A percentile compares a stretch with the other conserved stretches of the same genome.
Conservation (phyloP, 495 filamentous ascomycete genomes). For the Bacidia gigantensis region DNA sequence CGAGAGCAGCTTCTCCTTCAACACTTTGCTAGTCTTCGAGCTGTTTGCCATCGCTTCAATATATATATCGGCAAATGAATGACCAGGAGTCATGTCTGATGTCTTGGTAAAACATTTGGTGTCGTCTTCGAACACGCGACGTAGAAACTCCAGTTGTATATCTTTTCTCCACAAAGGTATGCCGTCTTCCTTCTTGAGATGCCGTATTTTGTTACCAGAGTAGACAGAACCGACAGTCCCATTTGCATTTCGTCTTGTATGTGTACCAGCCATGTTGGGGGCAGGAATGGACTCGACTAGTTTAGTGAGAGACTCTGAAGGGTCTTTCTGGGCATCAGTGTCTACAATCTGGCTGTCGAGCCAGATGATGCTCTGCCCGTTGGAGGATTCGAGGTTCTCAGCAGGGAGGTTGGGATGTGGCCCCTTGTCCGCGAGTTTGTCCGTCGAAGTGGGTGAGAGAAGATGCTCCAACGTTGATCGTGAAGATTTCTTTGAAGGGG, state of each 20-base stretch:
- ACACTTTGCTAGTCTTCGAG: conserved; percentile 96
- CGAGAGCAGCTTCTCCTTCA: conserved; percentile 89
- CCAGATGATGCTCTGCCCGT: conserved; percentile 7
- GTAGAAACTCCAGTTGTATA: conserved; percentile 93
- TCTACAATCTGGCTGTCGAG: conserved; percentile 9
- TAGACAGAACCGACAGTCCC: conserved; percentile 55
- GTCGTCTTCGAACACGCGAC: conserved; percentile 77
- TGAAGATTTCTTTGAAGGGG: background rate
- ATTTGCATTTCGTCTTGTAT: conserved; percentile 51
- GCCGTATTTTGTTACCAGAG: conserved; percentile 84
- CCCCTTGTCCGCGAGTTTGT: background rate
- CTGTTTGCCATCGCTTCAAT: conserved; percentile 97
- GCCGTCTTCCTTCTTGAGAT: conserved; percentile 95
- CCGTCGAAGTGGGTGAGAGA: background rate
- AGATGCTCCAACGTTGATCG: background rate
- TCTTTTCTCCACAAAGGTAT: conserved; percentile 94
- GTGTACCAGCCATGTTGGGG: conserved; percentile 40
- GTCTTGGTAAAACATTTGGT: conserved; percentile 79
- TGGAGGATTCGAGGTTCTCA: background rate
- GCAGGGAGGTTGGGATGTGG: background rate
- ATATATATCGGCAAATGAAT: conserved; percentile 91
- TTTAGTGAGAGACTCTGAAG: conserved; percentile 3
- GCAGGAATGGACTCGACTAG: background rate
- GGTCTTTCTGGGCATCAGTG: conserved; percentile 8
- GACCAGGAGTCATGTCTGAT: conserved; percentile 49